Evolutionary conservation across 2,329 filamentous ascomycete species (phyloP).

Genomic region (Paramyrothecium sp.): DNA sequence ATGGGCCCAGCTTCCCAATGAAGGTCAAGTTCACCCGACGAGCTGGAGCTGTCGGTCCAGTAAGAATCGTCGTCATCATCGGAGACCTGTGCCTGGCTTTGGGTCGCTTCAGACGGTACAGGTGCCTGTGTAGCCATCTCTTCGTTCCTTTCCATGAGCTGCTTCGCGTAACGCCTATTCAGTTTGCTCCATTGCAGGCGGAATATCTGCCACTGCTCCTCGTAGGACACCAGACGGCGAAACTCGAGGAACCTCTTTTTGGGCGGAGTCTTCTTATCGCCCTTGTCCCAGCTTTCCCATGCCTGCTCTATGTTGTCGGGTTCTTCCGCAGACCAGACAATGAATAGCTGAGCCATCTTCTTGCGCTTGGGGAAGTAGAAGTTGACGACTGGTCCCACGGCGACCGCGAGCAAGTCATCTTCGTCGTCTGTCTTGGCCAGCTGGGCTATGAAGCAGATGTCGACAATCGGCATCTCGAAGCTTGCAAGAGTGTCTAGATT

Average conservation of each 20-base stretch:
- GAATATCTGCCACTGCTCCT: neutral
- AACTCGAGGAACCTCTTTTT: neutral
- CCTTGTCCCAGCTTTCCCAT: neutral
- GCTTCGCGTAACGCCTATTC: neutral
- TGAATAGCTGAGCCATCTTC: neutral
- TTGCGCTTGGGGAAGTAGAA: slow-evolving; percentile 4
- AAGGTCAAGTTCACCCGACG: slow-evolving; percentile 8
- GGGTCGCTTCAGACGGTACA: too few species aligned
- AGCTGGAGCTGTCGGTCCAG: slow-evolving; percentile 7
- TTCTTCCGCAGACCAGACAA: neutral
- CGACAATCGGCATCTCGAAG: slow-evolving; percentile 11
- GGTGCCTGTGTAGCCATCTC: too few species aligned
- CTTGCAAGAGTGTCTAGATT: slow-evolving; percentile 9
- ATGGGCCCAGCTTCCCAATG: slow-evolving; percentile 6
- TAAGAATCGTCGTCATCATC: slow-evolving; percentile 3
- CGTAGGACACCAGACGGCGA: neutral
- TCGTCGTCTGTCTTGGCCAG: slow-evolving; percentile 2
- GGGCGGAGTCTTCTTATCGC: neutral
- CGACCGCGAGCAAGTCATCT: slow-evolving; percentile 6
- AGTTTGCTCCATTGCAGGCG: neutral
- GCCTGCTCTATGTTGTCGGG: neutral
- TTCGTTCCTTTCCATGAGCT: neutral
- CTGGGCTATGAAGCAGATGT: slow-evolving; percentile 15
- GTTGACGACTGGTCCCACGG: slow-evolving; percentile 6
- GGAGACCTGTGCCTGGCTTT: slow-evolving; percentile 1